Evolutionary conservation across 345 rosid genomes (phyloP), one percentile per base, ranked within the genome.

Genomic region (Turritis glabra): DNA sequence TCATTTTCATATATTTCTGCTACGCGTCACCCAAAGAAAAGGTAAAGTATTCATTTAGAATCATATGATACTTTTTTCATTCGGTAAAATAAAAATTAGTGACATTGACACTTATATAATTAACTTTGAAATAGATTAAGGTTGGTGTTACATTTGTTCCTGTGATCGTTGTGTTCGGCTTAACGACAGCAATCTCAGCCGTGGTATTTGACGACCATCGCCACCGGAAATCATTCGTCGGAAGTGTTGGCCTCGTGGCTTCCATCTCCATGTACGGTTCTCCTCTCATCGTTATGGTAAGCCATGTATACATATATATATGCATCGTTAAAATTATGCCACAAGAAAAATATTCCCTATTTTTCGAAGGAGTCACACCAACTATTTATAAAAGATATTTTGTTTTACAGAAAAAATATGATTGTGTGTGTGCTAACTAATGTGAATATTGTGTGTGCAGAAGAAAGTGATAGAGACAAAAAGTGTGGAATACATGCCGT

Each of bases 401-500:
- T 22, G 51, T 72, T 23, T 53, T 46, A 23, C n/a, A 26, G n/a
- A n/a, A 47, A 8, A 17, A 41, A 75, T 10, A 59, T 8, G 46
- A 12, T 29, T 63, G 17, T 13, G 4, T 38, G 19, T 22, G 35
- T 64, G 59, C 21, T 18, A 25, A 55, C 5, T 23, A 51, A 21
- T 18, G 22, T 51, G 37, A 66, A 27, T 46, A 10, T 43, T 48
- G 66, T 66, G 35, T 65, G 61, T 79, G 86, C 90, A 89, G 98
- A 91, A 73, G 76, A 80, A 78, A 77, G 97, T 91, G 75, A 85
- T 93, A 35, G 63, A 43, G 73, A 89, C 96, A 10, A 88, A 84
- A 78, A 91, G 97, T 32, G 96, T 87, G 79, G 95, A 94, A 64
- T 91, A 84, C 88, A 94, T 94, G 97, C 96, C 98, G 0, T 93